Evolutionary conservation across 768 basidiomycete species (phyloP).

Genomic region (Termitomyces sp.): DNA sequence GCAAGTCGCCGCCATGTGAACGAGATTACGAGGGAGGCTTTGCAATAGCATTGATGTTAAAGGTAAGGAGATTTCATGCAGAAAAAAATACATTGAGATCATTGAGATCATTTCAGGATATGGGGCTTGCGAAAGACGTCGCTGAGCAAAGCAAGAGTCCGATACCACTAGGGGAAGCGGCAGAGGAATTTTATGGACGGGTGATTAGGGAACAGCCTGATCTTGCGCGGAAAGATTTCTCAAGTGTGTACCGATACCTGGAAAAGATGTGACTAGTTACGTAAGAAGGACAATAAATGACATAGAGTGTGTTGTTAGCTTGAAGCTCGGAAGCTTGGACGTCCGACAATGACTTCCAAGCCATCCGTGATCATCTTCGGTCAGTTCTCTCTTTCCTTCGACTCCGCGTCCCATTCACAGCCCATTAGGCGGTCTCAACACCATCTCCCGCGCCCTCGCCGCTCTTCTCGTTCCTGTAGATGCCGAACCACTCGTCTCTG

Average conservation of each 20-base stretch:
- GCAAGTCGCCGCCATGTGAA: conserved; percentile 77
- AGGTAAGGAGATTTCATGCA: conserved; percentile 39
- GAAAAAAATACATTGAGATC: background rate
- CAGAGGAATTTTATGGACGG: conserved; percentile 57
- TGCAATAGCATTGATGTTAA: conserved; percentile 78
- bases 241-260: conserved; percentile 71
- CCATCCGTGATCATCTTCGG: conserved; percentile 79
- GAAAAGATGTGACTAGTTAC: conserved; percentile 17
- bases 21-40: conserved; percentile 85
- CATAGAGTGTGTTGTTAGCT: conserved; percentile 12
- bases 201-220: conserved; percentile 54
- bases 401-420: background rate
- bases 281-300: conserved; percentile 16
- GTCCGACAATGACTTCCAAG: conserved; percentile 29
- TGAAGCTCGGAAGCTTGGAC: conserved; percentile 4
- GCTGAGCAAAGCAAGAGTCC: conserved; percentile 46
- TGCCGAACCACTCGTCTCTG: conserved; percentile 70
- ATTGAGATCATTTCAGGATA: conserved; percentile 50
- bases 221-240: conserved; percentile 73
- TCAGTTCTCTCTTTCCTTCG: conserved; percentile 28
- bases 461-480: conserved; percentile 62
- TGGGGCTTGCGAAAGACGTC: conserved; percentile 73
- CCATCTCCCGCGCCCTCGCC: conserved; percentile 70
- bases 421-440: conserved; percentile 72
- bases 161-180: conserved; percentile 65